These are phyloP conservation scores for Wakefieldia striispora DNA, from an alignment of 768 basidiomycete genomes.

Conservation along the genomic window DNA sequence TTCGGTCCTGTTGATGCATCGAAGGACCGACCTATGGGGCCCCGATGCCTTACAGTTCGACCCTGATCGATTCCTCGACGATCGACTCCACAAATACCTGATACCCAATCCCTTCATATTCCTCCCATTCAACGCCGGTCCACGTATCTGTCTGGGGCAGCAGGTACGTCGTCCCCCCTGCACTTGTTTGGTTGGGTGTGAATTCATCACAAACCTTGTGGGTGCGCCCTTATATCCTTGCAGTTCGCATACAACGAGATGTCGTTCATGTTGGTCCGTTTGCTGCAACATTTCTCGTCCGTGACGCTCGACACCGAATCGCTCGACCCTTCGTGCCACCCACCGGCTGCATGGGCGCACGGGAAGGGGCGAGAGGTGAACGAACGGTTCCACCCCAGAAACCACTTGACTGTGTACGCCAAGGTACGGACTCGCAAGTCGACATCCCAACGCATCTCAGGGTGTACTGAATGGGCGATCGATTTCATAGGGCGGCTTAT, in stretches of 20 bases:
- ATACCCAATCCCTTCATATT: slow-evolving; percentile 42
- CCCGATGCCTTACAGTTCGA: slow-evolving; percentile 38
- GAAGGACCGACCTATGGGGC: slow-evolving; percentile 37
- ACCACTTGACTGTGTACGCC: slow-evolving; percentile 34
- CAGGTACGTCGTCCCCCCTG: slow-evolving; percentile 24
- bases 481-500: slow-evolving; percentile 41
- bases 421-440: slow-evolving; percentile 29
- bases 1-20: slow-evolving; percentile 34
- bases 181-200: neutral
- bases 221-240: neutral
- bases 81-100: slow-evolving; percentile 33
- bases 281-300: slow-evolving; percentile 29
- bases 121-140: slow-evolving; percentile 42
- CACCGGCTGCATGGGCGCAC: slow-evolving; percentile 29
- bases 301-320: slow-evolving; percentile 25
- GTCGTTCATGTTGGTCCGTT: slow-evolving; percentile 32
- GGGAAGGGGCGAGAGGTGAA: slow-evolving; percentile 24
- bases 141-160: slow-evolving; percentile 37
- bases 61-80: slow-evolving; percentile 41
- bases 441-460: neutral
- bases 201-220: neutral
- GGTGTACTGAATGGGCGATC: neutral
- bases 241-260: slow-evolving; percentile 37
- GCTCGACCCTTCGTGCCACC: slow-evolving; percentile 23
- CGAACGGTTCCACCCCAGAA: slow-evolving; percentile 27